These are phyloP conservation scores for Mediolabrus comicus DNA, from an alignment of 108 stramenopile genomes.

Conservation along the genomic window DNA sequence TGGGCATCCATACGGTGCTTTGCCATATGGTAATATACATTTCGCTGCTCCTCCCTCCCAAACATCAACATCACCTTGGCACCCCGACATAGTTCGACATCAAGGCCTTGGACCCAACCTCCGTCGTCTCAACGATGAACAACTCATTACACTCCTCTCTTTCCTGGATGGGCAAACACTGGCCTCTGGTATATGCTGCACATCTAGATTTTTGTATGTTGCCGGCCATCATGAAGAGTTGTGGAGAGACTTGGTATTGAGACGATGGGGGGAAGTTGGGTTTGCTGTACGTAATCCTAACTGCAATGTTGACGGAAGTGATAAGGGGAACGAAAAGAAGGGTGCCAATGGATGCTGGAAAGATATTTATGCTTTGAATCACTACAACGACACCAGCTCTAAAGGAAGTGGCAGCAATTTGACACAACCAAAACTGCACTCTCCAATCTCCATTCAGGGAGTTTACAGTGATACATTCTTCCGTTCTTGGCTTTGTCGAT, in stretches of 20 bases:
- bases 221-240: constrained; percentile 80
- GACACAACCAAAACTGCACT: constrained; percentile 30
- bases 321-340: neutral
- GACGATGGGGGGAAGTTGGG: constrained; percentile 43
- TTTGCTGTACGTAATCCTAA: constrained; percentile 29
- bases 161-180: constrained; percentile 58
- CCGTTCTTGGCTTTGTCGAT: constrained; percentile 80
- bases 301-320: constrained; percentile 7
- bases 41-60: constrained; percentile 6
- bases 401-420: neutral
- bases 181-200: constrained; percentile 36
- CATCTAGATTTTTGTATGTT: constrained; percentile 71
- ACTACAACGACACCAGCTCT: neutral
- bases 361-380: constrained; percentile 54
- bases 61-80: neutral
- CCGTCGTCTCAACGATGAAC: constrained; percentile 46
- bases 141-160: constrained; percentile 52
- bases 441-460: constrained; percentile 68
- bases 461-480: constrained; percentile 77
- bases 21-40: constrained; percentile 78
- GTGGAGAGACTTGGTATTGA: constrained; percentile 80
- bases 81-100: constrained; percentile 27
- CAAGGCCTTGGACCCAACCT: constrained; percentile 22
- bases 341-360: constrained; percentile 45
- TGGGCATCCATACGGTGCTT: constrained; percentile 74